Evolutionary conservation across 1,284 basidiomycete genomes (phyloP), one percentile per base, ranked within the genome.

Genomic region (Tylopilus sp.): DNA sequence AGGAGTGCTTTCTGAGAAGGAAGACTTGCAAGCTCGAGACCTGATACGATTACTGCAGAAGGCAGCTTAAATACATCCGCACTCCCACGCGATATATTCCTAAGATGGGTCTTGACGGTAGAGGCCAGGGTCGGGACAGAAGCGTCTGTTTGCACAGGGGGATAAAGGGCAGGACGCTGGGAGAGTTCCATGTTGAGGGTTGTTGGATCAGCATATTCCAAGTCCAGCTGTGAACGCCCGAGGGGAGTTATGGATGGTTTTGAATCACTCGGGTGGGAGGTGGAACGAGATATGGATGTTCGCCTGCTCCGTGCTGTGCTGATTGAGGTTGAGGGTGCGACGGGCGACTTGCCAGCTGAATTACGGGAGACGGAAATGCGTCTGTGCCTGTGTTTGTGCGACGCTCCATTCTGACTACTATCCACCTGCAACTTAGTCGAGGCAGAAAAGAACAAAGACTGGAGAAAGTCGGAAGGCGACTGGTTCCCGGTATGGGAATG

Each of bases 21-120:
- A 18, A 83, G 67, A 44, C 80, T 82, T 0, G 88, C 84, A 69
- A 89, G 77, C 69, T 95, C 92, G 19, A 95, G 81, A 0, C 91
- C 89, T 3, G 91, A 88, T 10, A 94, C 76, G 10, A 94, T 89
- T 3, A 95, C 78, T 2, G 87, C 91, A 53, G 84, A 82, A 0
- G 93, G 90, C 9, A 91, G 76, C 70, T 52, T 80, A 63, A 62
- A 58, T n/a, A 53, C 59, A 32, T 69, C 64, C 38, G 66, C 57
- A 60, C 66, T 60, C 67, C 69, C 62, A 60, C 66, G 68, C 32
- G 72, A 67, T 49, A 56, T 36, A 55, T 66, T 57, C 66, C 64
- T 57, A 59, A 66, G 58, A 55, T 67, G 69, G 32, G 59, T 61
- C 59, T 71, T 72, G 58, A 69, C 61, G 10, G 57, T 72, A 44